Percentiles rank a stretch among this genome's conserved stretches.
Conservation (phyloP, 352 stramenopile species). For the Thalassiosira delicatula region DNA sequence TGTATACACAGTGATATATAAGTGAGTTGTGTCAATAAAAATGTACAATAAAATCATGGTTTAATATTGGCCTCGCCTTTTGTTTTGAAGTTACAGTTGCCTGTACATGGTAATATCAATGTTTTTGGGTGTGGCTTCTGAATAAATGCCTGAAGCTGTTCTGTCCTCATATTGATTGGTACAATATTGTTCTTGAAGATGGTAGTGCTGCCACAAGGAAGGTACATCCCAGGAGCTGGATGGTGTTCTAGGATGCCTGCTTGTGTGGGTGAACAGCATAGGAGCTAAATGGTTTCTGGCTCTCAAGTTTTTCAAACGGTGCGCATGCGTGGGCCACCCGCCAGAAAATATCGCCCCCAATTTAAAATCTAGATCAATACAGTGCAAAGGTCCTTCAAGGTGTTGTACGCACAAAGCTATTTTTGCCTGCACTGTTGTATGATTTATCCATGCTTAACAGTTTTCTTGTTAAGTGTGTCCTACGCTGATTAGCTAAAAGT, state of each 20-base stretch:
- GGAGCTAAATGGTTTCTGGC: no score
- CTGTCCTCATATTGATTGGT: not conserved
- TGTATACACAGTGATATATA: conserved; percentile 19
- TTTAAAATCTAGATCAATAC: no score
- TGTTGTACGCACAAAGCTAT: no score
- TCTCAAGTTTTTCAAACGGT: no score
- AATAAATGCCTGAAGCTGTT: not conserved
- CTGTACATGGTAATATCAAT: conserved; percentile 12
- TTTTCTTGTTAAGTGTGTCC: no score
- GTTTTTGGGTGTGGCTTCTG: not conserved
- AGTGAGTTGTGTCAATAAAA: not conserved
- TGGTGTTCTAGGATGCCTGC: not conserved
- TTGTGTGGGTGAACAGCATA: not conserved
- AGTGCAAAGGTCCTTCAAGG: no score
- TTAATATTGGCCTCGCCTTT: not conserved
- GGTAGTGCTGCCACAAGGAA: not conserved
- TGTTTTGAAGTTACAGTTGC: conserved; percentile 23
- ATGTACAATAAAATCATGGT: not conserved
- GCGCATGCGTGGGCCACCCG: no score
- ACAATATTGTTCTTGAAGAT: conserved; percentile 19
- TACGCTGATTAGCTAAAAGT: no score
- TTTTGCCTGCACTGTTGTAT: no score
- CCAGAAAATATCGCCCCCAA: no score
- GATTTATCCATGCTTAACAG: no score
- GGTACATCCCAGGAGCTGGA: not conserved